Conservation (phyloP, 495 filamentous ascomycete species). For the Letharia lupina region DNA sequence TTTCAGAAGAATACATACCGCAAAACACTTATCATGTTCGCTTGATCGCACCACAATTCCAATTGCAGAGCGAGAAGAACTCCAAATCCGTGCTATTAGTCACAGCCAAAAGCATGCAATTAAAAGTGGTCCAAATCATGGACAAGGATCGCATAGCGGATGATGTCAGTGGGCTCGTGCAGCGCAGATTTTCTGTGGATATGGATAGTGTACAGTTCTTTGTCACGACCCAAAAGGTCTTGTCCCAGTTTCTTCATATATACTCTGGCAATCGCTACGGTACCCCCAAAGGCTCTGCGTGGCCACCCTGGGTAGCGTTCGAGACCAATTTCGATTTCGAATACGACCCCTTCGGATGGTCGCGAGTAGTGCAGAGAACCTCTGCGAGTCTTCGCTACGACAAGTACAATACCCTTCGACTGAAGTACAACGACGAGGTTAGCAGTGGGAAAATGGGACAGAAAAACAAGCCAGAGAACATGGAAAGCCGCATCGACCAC, state of each 20-base stretch:
- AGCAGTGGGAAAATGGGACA: constrained; percentile 47
- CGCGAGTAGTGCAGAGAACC: constrained; percentile 86
- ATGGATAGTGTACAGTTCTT: constrained; percentile 98
- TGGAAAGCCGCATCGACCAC: constrained; percentile 81
- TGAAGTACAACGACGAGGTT: constrained; percentile 97
- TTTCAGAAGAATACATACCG: constrained; percentile 82
- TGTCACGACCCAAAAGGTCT: constrained; percentile 83
- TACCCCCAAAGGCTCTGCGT: constrained; percentile 70
- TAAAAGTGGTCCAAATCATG: constrained; percentile 95
- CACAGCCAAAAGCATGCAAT: constrained; percentile 90
- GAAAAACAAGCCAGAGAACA: constrained; percentile 27
- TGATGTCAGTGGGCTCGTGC: constrained; percentile 88
- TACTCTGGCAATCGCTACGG: constrained; percentile 93
- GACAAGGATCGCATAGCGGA: constrained; percentile 88
- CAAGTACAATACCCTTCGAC: constrained; percentile 93
- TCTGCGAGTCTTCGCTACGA: constrained; percentile 90
- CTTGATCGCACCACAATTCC: constrained; percentile 92
- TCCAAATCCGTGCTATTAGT: constrained; percentile 86
- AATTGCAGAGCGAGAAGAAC: constrained; percentile 97
- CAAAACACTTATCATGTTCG: constrained; percentile 92
- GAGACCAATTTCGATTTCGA: constrained; percentile 98
- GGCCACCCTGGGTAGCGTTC: constrained; percentile 96
- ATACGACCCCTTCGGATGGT: constrained; percentile 87
- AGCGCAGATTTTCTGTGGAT: constrained; percentile 82
- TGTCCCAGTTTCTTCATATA: constrained; percentile 76